Percentiles rank a stretch among this genome's conserved stretches.
Conservation (phyloP, 2,329 filamentous ascomycete genomes). For the Cryphonectria parasitica region DNA sequence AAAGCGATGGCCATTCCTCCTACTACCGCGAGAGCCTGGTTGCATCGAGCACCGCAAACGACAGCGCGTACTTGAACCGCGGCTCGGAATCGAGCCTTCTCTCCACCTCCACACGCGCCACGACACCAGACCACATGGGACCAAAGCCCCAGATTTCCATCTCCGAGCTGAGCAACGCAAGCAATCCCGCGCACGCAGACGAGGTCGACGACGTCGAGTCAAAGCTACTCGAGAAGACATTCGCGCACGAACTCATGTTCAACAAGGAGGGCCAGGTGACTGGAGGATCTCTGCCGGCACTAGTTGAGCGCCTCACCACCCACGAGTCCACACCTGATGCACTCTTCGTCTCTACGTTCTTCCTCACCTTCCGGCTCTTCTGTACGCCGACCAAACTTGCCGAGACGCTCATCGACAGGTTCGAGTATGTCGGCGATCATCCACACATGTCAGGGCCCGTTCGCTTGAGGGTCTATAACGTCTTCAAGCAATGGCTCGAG, state of each 20-base stretch:
- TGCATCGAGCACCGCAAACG: slow-evolving; percentile 76
- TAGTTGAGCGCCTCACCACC: slow-evolving; percentile 92
- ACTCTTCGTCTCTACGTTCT: slow-evolving; percentile 92
- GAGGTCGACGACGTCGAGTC: slow-evolving; percentile 80
- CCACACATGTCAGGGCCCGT: slow-evolving; percentile 78
- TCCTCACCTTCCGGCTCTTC: slow-evolving; percentile 93
- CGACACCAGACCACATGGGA: slow-evolving; percentile 72
- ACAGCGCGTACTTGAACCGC: slow-evolving; percentile 76
- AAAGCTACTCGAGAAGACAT: slow-evolving; percentile 88
- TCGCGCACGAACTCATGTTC: slow-evolving; percentile 85
- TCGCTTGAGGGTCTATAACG: slow-evolving; percentile 89
- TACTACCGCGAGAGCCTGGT: slow-evolving; percentile 72
- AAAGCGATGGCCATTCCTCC: slow-evolving; percentile 55
- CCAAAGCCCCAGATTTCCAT: slow-evolving; percentile 64
- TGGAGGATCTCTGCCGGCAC: slow-evolving; percentile 84
- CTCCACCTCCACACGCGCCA: slow-evolving; percentile 85
- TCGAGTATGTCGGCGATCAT: slow-evolving; percentile 85
- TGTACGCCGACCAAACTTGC: slow-evolving; percentile 80
- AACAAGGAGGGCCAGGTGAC: slow-evolving; percentile 96
- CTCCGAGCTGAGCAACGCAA: slow-evolving; percentile 69
- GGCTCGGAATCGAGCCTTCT: slow-evolving; percentile 80
- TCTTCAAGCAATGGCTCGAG: slow-evolving; percentile 96
- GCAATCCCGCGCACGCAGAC: slow-evolving; percentile 69
- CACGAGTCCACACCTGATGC: slow-evolving; percentile 92
- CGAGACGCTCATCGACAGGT: slow-evolving; percentile 83